Base-by-base conservation (phyloP, 371 early-diverging fungal genomes). In the Haplosporangium sp. region DNA sequence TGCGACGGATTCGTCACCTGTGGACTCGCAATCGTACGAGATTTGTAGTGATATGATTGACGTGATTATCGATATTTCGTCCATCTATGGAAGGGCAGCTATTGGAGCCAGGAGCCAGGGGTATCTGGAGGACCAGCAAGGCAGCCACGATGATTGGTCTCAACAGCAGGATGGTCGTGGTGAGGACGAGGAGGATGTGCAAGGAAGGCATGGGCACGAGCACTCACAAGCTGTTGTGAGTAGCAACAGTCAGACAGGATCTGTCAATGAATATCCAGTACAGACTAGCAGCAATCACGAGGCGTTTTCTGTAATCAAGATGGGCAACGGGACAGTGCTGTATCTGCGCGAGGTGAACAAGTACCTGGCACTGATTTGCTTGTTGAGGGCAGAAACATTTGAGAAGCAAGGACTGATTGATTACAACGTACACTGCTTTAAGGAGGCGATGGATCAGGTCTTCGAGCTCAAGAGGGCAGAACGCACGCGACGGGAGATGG, bases 1-100 rank as follows among this genome's bases (percentile, higher is more conserved):
- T 64, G 97, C 98, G 5, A 97, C 96, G 7, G 98, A 98, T 66
- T 90, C 92, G 53, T 94, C 96, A 2, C 98, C 98, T 5, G 96
- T 95, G 40, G 96, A 96, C 71, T 90, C 95, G 84, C 95, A 95
- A 68, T 89, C 92, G 3, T 98, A 96, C 82, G 94, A 94, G 82
- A 89, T 98, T 45, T 96, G 98, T 70, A 90, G 92, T 54, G 95
- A 98, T 75, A 97, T 96, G 92, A 95, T 98, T 81, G 98, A 96
- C 65, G 95, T 95, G 21, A 89, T 95, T 57, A 89, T 96, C 50
- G 96, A 97, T 75, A 85, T 98, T 23, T 87, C 92, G 5, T 82
- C 83, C 21, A 91, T 97, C 56, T 96, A 95, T 69, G 91, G 91
- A 88, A 90, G 89, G 70, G 80, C 61, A 6, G 63, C 66, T 18